A percentile compares a stretch with the other conserved stretches of the same genome.
Conservation (phyloP, 225 moss, liverwort and hornwort species). For the Pseudoscleropodium purum region DNA sequence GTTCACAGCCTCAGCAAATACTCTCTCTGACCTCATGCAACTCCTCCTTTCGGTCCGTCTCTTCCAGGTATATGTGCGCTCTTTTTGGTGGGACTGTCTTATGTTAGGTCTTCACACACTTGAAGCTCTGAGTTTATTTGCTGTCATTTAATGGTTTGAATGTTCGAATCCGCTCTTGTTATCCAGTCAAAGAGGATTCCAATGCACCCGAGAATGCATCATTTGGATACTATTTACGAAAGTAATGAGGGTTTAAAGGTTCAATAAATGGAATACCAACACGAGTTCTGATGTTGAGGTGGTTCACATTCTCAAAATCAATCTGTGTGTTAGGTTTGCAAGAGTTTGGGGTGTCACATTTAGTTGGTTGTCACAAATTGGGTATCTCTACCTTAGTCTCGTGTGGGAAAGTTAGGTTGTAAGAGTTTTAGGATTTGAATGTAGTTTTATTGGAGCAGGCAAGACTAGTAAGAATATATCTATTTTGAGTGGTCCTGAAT, state of each 20-base stretch:
- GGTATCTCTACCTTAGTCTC: neutral
- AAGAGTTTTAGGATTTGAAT: neutral
- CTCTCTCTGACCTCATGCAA: neutral
- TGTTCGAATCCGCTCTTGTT: too few relatives aligned
- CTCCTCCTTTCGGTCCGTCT: slow-evolving; percentile 1
- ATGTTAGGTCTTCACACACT: neutral
- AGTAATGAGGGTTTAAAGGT: neutral
- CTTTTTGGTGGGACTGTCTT: neutral
- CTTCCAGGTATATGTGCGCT: slow-evolving; percentile 18
- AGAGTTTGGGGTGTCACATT: neutral
- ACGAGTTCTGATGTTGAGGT: neutral
- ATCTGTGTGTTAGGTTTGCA: neutral
- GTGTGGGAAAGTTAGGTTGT: neutral
- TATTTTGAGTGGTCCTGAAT: neutral
- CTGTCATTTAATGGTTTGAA: neutral
- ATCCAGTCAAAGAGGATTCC: neutral
- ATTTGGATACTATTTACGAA: neutral
- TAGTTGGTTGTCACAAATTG: neutral
- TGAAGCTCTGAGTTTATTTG: neutral
- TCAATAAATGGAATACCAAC: neutral
- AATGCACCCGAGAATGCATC: neutral
- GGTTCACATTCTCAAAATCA: neutral
- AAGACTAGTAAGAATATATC: neutral
- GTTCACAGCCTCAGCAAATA: neutral
- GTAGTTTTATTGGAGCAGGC: neutral